These are phyloP conservation scores for Cinchona pubescens DNA, from an alignment of 257 asterid species.

Conservation along the genomic window DNA sequence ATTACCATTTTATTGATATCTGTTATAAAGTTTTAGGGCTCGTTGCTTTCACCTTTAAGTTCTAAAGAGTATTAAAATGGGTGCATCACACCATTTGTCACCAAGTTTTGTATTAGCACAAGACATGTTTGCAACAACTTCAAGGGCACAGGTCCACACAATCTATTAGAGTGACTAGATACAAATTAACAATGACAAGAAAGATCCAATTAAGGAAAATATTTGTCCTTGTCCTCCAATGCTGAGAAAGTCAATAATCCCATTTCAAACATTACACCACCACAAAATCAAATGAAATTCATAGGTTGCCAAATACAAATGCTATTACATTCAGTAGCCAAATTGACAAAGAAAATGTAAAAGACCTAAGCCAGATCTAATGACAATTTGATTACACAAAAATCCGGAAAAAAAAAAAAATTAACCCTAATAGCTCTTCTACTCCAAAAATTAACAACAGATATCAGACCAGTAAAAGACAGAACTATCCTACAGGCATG, in stretches of 20 bases:
- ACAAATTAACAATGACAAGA: neutral
- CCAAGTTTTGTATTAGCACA: neutral
- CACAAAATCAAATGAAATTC: neutral
- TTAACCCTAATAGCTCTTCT: neutral
- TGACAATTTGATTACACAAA: neutral
- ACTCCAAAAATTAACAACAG: neutral
- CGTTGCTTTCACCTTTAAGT: neutral
- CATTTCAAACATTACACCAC: neutral
- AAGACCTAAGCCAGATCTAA: neutral
- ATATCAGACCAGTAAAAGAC: neutral
- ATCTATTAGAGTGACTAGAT: neutral
- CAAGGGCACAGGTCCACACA: neutral
- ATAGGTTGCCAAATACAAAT: neutral
- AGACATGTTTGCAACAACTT: neutral
- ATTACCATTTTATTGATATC: neutral
- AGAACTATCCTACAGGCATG: constrained; percentile 16
- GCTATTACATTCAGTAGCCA: neutral
- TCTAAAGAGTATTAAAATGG: neutral
- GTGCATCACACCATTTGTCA: neutral
- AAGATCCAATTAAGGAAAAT: neutral
- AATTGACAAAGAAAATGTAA: neutral
- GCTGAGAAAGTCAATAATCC: neutral
- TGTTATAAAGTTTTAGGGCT: neutral
- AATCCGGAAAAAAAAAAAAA: neutral
- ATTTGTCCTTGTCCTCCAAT: neutral